Evolutionary conservation across 768 basidiomycete genomes (phyloP).

Genomic region (Termitomyces sp.): DNA sequence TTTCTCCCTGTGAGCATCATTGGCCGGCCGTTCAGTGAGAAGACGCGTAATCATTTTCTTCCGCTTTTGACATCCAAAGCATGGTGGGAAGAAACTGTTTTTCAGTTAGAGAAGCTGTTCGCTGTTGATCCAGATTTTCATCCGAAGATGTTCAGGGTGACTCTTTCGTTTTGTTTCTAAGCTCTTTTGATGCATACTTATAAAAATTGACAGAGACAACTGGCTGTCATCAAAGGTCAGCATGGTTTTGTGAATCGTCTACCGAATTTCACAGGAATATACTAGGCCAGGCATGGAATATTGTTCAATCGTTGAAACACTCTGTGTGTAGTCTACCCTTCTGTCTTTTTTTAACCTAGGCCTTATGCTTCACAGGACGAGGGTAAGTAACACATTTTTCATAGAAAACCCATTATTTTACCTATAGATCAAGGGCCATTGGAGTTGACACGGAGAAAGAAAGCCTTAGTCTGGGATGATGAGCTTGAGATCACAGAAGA

Average conservation of each 20-base stretch:
- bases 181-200: conserved; percentile 1
- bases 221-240: conserved; percentile 82
- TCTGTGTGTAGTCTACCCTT: conserved; percentile 38
- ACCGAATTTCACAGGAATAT: not conserved
- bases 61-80: conserved; percentile 74
- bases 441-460: conserved; percentile 80
- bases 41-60: conserved; percentile 76
- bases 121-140: conserved; percentile 83
- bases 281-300: conserved; percentile 79
- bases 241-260: not conserved
- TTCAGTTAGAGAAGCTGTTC: conserved; percentile 69
- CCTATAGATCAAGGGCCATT: conserved; percentile 58
- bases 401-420: not conserved
- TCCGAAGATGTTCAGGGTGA: conserved; percentile 81
- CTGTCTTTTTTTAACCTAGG: conserved; percentile 1
- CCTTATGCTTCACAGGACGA: conserved; percentile 49
- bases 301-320: conserved; percentile 79
- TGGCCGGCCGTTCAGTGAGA: conserved; percentile 79
- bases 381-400: conserved; percentile 34
- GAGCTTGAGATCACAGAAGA: conserved; percentile 71
- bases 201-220: conserved; percentile 54
- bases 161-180: not conserved
- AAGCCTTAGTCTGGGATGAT: conserved; percentile 82
- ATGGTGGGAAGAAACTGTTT: conserved; percentile 91
- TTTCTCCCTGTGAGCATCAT: conserved; percentile 83